A percentile compares a stretch with the other conserved stretches of the same genome.
Evolutionary conservation across 176 grass and related monocot species (phyloP).

Genomic region (Poa annua): DNA sequence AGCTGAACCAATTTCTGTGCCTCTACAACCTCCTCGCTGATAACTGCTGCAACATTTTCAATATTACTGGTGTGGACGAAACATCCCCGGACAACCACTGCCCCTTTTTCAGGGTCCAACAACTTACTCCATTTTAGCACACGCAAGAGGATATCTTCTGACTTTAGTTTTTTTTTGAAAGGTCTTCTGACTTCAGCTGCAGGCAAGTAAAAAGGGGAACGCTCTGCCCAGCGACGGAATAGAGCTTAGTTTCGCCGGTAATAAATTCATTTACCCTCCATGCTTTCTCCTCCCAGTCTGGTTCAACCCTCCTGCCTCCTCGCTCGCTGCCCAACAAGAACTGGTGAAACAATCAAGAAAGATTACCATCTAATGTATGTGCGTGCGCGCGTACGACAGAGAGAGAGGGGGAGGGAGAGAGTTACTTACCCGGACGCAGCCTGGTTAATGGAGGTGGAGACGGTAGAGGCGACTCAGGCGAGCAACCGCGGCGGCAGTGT

Average conservation of each 20-base stretch:
- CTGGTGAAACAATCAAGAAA: neutral
- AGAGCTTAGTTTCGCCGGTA: neutral
- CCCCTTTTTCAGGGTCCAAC: slow-evolving; percentile 85
- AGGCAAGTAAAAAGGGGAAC: slow-evolving; percentile 24
- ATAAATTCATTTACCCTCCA: slow-evolving; percentile 38
- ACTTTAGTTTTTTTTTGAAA: too few species aligned
- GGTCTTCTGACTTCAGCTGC: slow-evolving; percentile 78
- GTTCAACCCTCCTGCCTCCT: neutral
- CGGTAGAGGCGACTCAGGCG: too few species aligned
- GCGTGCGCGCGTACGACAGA: too few species aligned
- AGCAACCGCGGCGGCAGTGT: too few species aligned
- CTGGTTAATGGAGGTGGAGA: too few species aligned
- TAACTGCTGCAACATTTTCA: slow-evolving; percentile 61
- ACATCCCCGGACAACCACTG: slow-evolving; percentile 84
- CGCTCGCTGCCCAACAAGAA: neutral
- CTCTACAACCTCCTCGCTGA: slow-evolving; percentile 68
- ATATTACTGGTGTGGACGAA: slow-evolving; percentile 47
- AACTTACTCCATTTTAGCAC: slow-evolving; percentile 81
- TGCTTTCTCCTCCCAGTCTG: neutral
- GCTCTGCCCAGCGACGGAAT: neutral
- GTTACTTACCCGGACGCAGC: too few species aligned
- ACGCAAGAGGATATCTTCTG: slow-evolving; percentile 72
- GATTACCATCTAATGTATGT: too few species aligned
- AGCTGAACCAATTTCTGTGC: slow-evolving; percentile 87
- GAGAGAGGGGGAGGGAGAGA: too few species aligned